phyloP scores from a whole-genome alignment of 1,139 yeast species.

The Diutina ranongensis region DNA sequence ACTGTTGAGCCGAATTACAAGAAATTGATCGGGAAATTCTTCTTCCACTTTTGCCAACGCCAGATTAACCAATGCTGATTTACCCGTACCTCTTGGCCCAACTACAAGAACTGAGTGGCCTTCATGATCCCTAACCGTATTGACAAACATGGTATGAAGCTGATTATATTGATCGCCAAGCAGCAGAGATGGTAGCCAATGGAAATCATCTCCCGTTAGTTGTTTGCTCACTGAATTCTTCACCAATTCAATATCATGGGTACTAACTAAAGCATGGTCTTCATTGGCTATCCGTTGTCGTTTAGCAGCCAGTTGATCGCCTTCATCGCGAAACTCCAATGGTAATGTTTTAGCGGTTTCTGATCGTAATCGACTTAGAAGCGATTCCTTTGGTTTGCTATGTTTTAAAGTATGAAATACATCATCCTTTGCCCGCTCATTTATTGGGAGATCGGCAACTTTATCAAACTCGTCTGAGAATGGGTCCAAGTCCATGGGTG shows the following conservation, averaged over 20 bases:
- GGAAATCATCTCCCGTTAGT: constrained; percentile 8
- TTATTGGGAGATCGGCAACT: not conserved
- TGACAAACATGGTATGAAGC: constrained; percentile 45
- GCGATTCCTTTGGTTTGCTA: not conserved
- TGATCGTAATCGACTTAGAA: not conserved
- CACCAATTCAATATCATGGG: constrained; percentile 7
- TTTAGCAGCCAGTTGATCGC: no score
- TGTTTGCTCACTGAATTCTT: constrained; percentile 7
- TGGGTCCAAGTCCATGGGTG: not conserved
- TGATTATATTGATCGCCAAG: constrained; percentile 22
- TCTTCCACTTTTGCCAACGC: constrained; percentile 38
- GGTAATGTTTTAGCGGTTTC: not conserved
- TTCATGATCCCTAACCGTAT: constrained; percentile 57
- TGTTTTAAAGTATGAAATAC: not conserved
- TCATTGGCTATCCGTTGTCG: no score
- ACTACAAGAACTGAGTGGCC: constrained; percentile 73
- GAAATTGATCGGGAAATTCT: constrained; percentile 34
- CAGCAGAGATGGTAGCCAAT: constrained; percentile 7
- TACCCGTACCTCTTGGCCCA: constrained; percentile 78
- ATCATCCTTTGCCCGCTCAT: not conserved
- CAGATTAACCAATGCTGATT: constrained; percentile 49
- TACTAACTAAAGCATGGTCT: not conserved
- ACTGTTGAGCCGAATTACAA: constrained; percentile 60
- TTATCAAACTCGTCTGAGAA: not conserved
- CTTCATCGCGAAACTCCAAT: no score